Evolutionary conservation across 1,284 basidiomycete species (phyloP), one percentile per base, ranked within the genome.

Genomic region (Cryptococcus neoformans): DNA sequence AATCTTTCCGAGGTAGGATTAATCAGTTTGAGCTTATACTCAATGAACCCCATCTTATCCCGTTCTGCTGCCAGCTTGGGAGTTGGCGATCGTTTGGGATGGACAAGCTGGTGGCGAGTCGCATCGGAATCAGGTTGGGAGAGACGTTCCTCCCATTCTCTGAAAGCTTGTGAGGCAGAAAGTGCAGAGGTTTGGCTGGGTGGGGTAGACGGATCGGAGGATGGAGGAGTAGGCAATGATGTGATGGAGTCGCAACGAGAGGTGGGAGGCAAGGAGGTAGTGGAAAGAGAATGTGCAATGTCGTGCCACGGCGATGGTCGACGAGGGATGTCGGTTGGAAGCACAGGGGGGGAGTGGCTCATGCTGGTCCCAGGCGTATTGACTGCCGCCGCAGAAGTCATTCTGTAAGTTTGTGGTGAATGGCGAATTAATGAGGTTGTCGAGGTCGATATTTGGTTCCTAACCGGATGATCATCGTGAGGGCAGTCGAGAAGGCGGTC

Each of bases 21-120:
- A 50, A 75, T 72, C 28, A 78, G 62, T 49, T 77, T 77, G 41
- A 77, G 64, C 65, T 79, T 79, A 67, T 79, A 79, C 63, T 79
- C 78, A 17, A 79, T 78, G 58, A 75, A 74, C 6, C 78, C 78
- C 16, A 69, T 65, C 50, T 74, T 74, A 59, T 79, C 78, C 21
- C 72, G 59, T 53, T 79, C 78, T 1, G 77, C 74, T 2, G 64
- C 65, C 12, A 79, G 63, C 51, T 77, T 76, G 21, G 44, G 37
- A 16, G 48, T 49, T 28, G 42, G 36, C 6, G 36, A 50, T 2
- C 58, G 48, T 11, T 36, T 58, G 17, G 60, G 57, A 48, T 63
- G 61, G 10, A 70, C 53, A 10, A 76, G 65, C 9, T 69, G 64
- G 48, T 73, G 73, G 28, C 73, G 63, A 11, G 55, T 62, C 2